Evolutionary conservation across 306 rosid genomes (phyloP), one percentile per base, ranked within the genome.

Genomic region (Lotus japonicus): DNA sequence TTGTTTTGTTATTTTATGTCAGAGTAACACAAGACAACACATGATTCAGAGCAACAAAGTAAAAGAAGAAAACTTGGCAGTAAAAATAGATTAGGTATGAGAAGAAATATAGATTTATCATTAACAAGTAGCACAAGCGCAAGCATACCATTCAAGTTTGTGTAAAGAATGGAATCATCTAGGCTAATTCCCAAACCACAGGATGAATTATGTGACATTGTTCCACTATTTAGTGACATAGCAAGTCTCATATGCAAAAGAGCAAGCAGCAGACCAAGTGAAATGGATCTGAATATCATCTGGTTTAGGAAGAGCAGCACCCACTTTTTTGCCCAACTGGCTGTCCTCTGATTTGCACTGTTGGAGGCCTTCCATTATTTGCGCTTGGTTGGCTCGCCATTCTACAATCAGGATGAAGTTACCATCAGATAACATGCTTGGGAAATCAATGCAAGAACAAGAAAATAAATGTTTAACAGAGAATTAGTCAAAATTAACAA

Each of bases 311-410:
- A 63, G 83, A 78, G 72, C 87, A 83, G 65, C 84, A 83, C 12
- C 87, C 82, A 60, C 76, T 26, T 74, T 83, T 73, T 75, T 83
- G 87, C 12, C 76, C 84, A 54, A 83, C 84, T 21, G 87, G 87
- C 57, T 83, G 87, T 68, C 87, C 87, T 70, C 57, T 77, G 63
- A 83, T 77, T 70, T 83, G 82, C 68, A 83, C 87, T 19, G 80
- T 83, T 6, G 84, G 80, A 59, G 87, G 84, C 83, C 84, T 83
- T 46, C 70, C 75, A 48, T 66, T 75, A 17, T 54, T 80, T 2
- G 46, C 66, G 2, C 82, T 18, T 9, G 84, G 84, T 49, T 83
- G 84, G 69, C 82, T 83, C 3, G 82, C 87, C 84, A 83, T 83
- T 70, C 87, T 83, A 46, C 73, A 83, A 10, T 49, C 65, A 73